Base-by-base conservation (phyloP, 2,329 filamentous ascomycete genomes). In the Laburnicola sp. region DNA sequence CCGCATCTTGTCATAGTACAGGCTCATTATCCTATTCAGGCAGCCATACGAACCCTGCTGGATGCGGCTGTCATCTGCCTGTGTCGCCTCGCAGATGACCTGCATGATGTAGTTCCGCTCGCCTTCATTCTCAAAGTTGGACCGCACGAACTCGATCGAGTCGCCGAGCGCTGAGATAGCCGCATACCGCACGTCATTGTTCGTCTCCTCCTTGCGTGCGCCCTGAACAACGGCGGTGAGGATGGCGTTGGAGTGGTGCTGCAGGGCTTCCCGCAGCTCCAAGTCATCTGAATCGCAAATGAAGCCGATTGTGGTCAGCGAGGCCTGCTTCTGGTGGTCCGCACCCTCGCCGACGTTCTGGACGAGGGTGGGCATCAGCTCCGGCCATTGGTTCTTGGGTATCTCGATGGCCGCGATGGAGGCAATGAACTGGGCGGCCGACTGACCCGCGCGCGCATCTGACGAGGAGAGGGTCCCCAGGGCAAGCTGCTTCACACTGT, bases 41-140 rank as follows among this genome's bases (percentile, higher is more conserved):
- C 94, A 97, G 65, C 94, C 94, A 73, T 97, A 99, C 37, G 94
- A 90, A 55, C 91, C 92, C 73, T 96, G 91, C 76, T 97, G 92
- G 74, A 99, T 95, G 70, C 91, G 85, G 52, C 83, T 84, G 74
- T 99, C 94, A 1, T 88, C 82, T 64, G 93, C 91, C 78, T 99
- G 94, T 48, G 94, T 99, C 64, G 94, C 94, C 80, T 99, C 94
- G 78, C 94, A 99, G 68, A 99, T 91, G 60, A 99, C 94, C 80
- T 99, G 94, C 94, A 99, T 99, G 71, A 99, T 99, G 80, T 97
- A 99, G 80, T 99, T 99, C 63, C 94, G 87, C 82, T 99, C 94
- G 67, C 93, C 94, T 76, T 99, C 94, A 68, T 97, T 94, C 77
- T 97, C 95, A 76, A 99, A 99, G 79, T 99, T 99, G 77, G 91